Evolutionary conservation across 805 yeast species (phyloP), one percentile per base, ranked within the genome.

Genomic region (Candida caryicola): DNA sequence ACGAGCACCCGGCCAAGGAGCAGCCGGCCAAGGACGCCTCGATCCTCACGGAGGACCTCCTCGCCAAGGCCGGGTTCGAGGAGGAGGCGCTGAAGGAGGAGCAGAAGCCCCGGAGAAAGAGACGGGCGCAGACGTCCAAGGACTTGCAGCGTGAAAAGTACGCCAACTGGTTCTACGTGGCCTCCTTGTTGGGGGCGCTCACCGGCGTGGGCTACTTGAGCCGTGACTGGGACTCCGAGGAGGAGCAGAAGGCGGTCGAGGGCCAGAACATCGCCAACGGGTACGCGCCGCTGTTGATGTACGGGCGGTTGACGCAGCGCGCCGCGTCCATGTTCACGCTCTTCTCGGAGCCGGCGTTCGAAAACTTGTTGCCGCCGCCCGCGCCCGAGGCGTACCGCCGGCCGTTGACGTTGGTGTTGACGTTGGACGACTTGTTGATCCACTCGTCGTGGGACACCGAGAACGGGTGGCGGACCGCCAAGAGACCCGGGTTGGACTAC

Each of bases 401-500:
- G 56, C 96, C 98, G 23, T 66, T 85, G 58, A 93, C 99, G 3
- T 71, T 93, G 48, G 97, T 93, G 5, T 62, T 93, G 51, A 82
- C 86, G 21, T 74, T 93, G 54, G 99, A 93, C 53, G 99, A 93
- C 55, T 69, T 93, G 43, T 74, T 93, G 57, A 79, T 91, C 40
- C 96, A 93, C 61, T 81, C 95, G 28, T 86, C 84, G 46, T 93
- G 99, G 99, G 77, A 86, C 40, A 79, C 87, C 50, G 80, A 86
- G 62, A 74, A 79, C 58, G 99, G 99, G 38, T 93, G 99, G 99
- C 82, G 93, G 69, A 91, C 97, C 12, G 98, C 96, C 21, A 93
- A 93, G 73, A 87, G 99, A 71, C 98, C 99, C 23, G 99, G 99
- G 46, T 81, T 88, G 44, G 99, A 95, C 64, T 93, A 93, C 71